These are phyloP conservation scores for Fistulifera pelliculosa DNA, from an alignment of 108 stramenopile species.

Conservation along the genomic window DNA sequence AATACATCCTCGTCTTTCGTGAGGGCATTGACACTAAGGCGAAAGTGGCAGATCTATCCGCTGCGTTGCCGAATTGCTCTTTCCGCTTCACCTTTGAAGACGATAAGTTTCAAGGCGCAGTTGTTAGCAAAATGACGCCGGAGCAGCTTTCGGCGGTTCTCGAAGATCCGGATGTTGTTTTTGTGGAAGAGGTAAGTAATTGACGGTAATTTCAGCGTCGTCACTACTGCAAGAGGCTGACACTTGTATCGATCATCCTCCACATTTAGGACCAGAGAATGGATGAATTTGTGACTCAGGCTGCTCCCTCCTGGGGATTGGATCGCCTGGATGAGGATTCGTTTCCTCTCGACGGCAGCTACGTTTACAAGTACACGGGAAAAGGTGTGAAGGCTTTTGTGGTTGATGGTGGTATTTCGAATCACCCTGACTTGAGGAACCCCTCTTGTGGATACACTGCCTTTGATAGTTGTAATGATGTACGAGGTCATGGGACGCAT, in stretches of 20 bases:
- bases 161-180: too few relatives aligned
- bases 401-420: background rate
- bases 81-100: too few relatives aligned
- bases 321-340: background rate
- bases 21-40: too few relatives aligned
- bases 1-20: too few relatives aligned
- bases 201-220: background rate
- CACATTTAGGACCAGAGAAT: background rate
- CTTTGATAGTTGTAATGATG: background rate
- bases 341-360: background rate
- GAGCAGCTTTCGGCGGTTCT: too few relatives aligned
- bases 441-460: background rate
- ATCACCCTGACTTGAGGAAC: background rate
- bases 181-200: background rate
- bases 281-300: background rate
- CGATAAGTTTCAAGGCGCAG: too few relatives aligned
- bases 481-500: conserved; percentile 7
- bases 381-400: background rate
- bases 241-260: background rate
- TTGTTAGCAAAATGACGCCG: too few relatives aligned
- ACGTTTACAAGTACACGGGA: background rate
- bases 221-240: background rate
- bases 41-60: too few relatives aligned
- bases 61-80: too few relatives aligned
- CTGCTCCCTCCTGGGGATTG: background rate